phyloP scores from a whole-genome alignment of 495 filamentous ascomycete species.

The Achaetomiella virescens region DNA sequence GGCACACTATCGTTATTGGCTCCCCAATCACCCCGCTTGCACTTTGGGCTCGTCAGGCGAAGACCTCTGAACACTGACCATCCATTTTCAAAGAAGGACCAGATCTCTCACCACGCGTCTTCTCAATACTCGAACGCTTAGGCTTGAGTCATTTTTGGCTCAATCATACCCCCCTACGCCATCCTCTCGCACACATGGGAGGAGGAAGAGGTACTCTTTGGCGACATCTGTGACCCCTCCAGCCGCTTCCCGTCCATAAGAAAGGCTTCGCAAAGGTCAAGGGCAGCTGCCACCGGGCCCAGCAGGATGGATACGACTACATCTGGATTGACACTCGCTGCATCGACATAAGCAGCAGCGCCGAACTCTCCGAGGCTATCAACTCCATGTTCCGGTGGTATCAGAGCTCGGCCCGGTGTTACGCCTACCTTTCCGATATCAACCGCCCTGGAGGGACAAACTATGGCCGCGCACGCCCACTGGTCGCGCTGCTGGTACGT shows the following conservation, averaged over 20 bases:
- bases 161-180: slow-evolving; percentile 19
- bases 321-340: slow-evolving; percentile 42
- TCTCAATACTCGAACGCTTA: neutral
- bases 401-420: slow-evolving; percentile 22
- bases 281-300: slow-evolving; percentile 25
- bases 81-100: too few relatives aligned
- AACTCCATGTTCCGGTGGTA: slow-evolving; percentile 45
- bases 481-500: too few relatives aligned
- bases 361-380: slow-evolving; percentile 39
- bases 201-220: slow-evolving; percentile 29
- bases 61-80: too few relatives aligned
- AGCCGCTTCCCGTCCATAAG: neutral
- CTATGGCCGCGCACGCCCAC: too few relatives aligned
- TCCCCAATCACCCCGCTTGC: too few relatives aligned
- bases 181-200: slow-evolving; percentile 35
- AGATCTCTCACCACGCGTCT: neutral
- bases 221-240: slow-evolving; percentile 15
- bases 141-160: neutral
- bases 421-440: slow-evolving; percentile 21
- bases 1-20: too few relatives aligned
- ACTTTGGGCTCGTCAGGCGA: too few relatives aligned
- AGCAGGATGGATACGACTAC: slow-evolving; percentile 17
- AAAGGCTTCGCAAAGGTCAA: slow-evolving; percentile 22
- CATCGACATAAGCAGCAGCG: slow-evolving; percentile 39
- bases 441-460: neutral